A percentile compares a stretch with the other conserved stretches of the same genome.
Evolutionary conservation across 192 early-diverging fungal species (phyloP).

Genomic region (Helicostylum pulchrum): DNA sequence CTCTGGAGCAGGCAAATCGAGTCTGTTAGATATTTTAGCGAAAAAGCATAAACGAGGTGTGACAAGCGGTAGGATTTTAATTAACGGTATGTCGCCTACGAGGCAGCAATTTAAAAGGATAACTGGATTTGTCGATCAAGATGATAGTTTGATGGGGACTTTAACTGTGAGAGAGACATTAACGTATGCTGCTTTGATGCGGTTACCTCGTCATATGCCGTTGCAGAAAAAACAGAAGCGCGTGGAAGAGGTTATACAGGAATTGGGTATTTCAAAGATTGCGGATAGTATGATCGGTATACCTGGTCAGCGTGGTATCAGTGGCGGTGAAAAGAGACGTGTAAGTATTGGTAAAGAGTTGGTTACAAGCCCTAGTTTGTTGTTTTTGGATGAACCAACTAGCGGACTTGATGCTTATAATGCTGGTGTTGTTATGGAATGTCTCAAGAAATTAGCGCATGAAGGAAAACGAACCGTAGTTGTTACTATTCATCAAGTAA

Average conservation of each 20-base stretch:
- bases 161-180: slow-evolving; percentile 91
- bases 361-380: slow-evolving; percentile 70
- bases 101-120: slow-evolving; percentile 50
- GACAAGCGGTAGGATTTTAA: slow-evolving; percentile 34
- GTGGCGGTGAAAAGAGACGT: slow-evolving; percentile 78
- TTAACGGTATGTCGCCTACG: slow-evolving; percentile 49
- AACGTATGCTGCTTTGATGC: slow-evolving; percentile 70
- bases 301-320: slow-evolving; percentile 60
- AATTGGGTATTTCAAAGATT: slow-evolving; percentile 55
- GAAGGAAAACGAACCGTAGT: slow-evolving; percentile 66
- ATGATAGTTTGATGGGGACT: slow-evolving; percentile 82
- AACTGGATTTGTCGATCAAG: slow-evolving; percentile 85
- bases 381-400: slow-evolving; percentile 74
- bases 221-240: slow-evolving; percentile 44
- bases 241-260: slow-evolving; percentile 49
- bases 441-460: slow-evolving; percentile 60
- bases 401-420: slow-evolving; percentile 70
- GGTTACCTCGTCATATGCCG: slow-evolving; percentile 57
- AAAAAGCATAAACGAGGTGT: slow-evolving; percentile 33
- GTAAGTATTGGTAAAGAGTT: slow-evolving; percentile 81
- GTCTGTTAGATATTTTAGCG: slow-evolving; percentile 54
- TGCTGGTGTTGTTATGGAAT: slow-evolving; percentile 79
- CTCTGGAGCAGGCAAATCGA: slow-evolving; percentile 89
- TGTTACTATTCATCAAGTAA: slow-evolving; percentile 79
- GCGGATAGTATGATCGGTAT: slow-evolving; percentile 54